Base-by-base conservation (phyloP, 257 asterid genomes). In the Solanum corneliomulleri region DNA sequence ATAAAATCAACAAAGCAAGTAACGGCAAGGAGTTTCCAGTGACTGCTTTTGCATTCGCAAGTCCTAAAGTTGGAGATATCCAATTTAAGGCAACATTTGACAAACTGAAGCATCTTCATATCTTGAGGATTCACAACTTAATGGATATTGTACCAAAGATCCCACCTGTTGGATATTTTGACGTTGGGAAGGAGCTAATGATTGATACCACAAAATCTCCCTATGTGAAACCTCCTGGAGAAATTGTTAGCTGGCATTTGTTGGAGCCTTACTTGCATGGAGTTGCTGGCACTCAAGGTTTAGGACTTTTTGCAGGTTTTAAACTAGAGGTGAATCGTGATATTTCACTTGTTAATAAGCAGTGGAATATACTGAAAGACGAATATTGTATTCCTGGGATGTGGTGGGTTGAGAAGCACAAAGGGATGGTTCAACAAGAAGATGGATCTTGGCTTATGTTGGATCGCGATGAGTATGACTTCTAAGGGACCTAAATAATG, bases 181-280 rank as follows among this genome's bases (percentile, higher is more conserved):
- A 95, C 23, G 95, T 95, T 31, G 98, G 99, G 25, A 86, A 78
- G 21, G 95, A 95, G 80, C 86, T 95, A 70, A 76, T 3, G 2
- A 91, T 95, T 78, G 84, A 78, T 6, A 78, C 84, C 10, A 44
- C 64, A 1, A 78, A 44, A 45, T 78, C 84, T 9, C 41, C 23
- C 42, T 95, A 92, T 84, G 66, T 95, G 86, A 95, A 93, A 85
- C 82, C 89, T 25, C 96, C 94, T 0, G 94, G 95, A 68, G 90
- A 85, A 58, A 7, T 88, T 81, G 11, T 1, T 3, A 89, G 85
- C 11, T 93, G 93, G 95, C 98, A 95, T 86, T 91, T 74, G 75
- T 56, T 96, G 92, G 98, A 96, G 89, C 91, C 64, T 2, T 92
- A 93, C 88, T 75, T 95, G 94, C 99, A 96, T 69, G 98, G 99